Evolutionary conservation across 75 land plant species (phyloP), one percentile per base, ranked within the genome.

Genomic region (Adiantum capillusveneris): DNA sequence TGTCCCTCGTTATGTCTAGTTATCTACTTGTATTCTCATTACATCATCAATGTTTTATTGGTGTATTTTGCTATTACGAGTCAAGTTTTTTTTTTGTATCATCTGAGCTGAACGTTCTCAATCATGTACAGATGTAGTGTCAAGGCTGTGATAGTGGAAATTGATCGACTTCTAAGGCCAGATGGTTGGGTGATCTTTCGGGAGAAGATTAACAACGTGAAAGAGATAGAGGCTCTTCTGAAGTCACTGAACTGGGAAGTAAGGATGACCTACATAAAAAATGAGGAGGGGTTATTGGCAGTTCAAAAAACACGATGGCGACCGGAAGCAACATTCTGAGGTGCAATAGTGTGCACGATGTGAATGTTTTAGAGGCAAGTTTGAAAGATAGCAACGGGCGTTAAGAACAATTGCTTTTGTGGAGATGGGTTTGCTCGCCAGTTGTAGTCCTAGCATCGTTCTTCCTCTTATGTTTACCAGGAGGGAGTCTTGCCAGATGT

Each of bases 111-210:
- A 13, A 39, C 42, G 7, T n/a, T n/a, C 21, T n/a, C 17, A 6
- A 20, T n/a, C 14, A 2, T 46, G 49, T 64, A 25, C 60, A 60
- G 63, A 27, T 60, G 74, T 30, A 80, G 37, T 77, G 78, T 24
- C 64, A 67, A 1, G 75, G 60, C 0, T 76, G 74, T 50, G 73
- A 7, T 85, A 9, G 85, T 76, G 42, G 89, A 86, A 77, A 86
- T 82, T 81, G 90, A 86, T 48, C 73, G 90, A 0, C 69, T 86
- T 28, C 29, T 77, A 28, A 65, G 89, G 45, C 89, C 89, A 25
- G 84, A 79, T 24, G 84, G 89, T 24, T 85, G 84, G 84, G 79
- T 46, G 25, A 85, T 85, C 20, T 58, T 85, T 13, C 79, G 89
- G 16, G 89, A 85, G 25, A 81, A 73, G 62, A 69, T 76, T 11